A percentile compares a stretch with the other conserved stretches of the same genome.
These are phyloP conservation scores for Suillus occidentalis DNA, from an alignment of 768 basidiomycete species.

Conservation along the genomic window DNA sequence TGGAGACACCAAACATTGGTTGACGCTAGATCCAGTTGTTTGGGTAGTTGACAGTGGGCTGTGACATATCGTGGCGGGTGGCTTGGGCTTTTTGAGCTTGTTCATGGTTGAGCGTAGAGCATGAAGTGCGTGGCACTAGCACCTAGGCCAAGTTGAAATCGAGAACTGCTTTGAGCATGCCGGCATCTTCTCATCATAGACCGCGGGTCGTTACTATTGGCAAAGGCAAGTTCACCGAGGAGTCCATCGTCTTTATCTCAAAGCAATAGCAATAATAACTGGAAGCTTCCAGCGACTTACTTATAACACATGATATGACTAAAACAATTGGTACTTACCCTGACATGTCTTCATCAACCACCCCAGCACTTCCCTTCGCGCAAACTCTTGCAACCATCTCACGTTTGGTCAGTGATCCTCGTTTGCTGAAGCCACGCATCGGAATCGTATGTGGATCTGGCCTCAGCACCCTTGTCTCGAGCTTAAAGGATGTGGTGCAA, in stretches of 20 bases:
- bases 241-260: neutral
- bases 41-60: neutral
- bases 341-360: conserved; percentile 1
- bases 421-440: conserved; percentile 57
- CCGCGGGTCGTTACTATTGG: neutral
- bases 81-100: conserved; percentile 24
- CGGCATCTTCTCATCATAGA: neutral
- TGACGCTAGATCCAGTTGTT: neutral
- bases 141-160: neutral
- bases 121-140: neutral
- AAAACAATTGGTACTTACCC: neutral
- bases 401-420: conserved; percentile 20
- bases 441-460: conserved; percentile 91
- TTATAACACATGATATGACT: neutral
- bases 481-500: conserved; percentile 52
- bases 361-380: neutral
- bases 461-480: conserved; percentile 69
- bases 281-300: neutral
- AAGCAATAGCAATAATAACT: neutral
- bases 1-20: neutral
- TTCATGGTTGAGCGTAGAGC: conserved; percentile 18
- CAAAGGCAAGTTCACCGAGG: neutral
- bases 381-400: conserved; percentile 8
- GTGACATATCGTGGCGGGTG: conserved; percentile 2
- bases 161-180: neutral